phyloP scores from a whole-genome alignment of 73 alveolate species.

The Loxodes magnus region DNA sequence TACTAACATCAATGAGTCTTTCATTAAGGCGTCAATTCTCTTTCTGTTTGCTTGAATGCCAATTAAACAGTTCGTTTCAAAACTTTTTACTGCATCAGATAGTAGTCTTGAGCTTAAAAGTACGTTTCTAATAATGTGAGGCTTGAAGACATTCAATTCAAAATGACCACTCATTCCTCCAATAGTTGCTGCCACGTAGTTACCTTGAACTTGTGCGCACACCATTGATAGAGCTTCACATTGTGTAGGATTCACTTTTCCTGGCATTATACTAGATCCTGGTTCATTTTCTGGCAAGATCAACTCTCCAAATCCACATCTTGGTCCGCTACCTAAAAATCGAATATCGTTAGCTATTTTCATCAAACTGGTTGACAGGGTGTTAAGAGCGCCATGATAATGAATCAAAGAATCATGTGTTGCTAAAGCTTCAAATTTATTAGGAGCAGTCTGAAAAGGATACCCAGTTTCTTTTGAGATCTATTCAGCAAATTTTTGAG shows the following conservation, averaged over 20 bases:
- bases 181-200: slow-evolving; percentile 82
- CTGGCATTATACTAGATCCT: slow-evolving; percentile 99
- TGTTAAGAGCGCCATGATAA: slow-evolving; percentile 82
- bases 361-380: slow-evolving; percentile 83
- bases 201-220: slow-evolving; percentile 91
- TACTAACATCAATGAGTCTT: slow-evolving; percentile 82
- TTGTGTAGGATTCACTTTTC: slow-evolving; percentile 95
- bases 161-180: slow-evolving; percentile 98
- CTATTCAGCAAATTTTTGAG: slow-evolving; percentile 50
- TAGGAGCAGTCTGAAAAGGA: slow-evolving; percentile 67
- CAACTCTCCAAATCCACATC: slow-evolving; percentile 98
- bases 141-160: slow-evolving; percentile 98
- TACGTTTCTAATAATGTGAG: slow-evolving; percentile 88
- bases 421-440: slow-evolving; percentile 89
- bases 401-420: slow-evolving; percentile 92
- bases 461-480: slow-evolving; percentile 85
- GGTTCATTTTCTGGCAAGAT: slow-evolving; percentile 96
- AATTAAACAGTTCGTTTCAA: slow-evolving; percentile 57
- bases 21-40: slow-evolving; percentile 57
- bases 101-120: slow-evolving; percentile 79
- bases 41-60: slow-evolving; percentile 58
- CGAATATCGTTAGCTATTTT: slow-evolving; percentile 98
- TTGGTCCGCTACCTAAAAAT: slow-evolving; percentile 96
- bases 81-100: slow-evolving; percentile 73
- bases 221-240: slow-evolving; percentile 98